phyloP scores from a whole-genome alignment of 306 rosid genomes.

The Quercus bicolor region DNA sequence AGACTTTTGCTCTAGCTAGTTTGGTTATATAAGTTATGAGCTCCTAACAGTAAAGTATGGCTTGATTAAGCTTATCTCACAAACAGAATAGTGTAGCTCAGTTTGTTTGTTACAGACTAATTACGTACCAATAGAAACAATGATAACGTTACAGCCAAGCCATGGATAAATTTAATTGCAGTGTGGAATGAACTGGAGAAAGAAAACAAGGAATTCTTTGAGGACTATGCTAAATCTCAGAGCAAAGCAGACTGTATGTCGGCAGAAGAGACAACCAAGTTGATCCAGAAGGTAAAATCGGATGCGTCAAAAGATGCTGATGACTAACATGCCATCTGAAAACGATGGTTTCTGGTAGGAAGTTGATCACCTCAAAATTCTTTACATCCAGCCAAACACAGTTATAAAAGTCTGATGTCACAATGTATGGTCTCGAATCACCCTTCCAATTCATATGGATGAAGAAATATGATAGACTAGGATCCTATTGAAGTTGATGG shows the following conservation, averaged over 20 bases:
- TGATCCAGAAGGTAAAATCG: constrained; percentile 69
- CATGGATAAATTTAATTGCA: constrained; percentile 25
- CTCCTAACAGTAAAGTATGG: no score
- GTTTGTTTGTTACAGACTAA: no score
- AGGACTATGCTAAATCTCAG: constrained; percentile 54
- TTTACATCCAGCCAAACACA: constrained; percentile 3
- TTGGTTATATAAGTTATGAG: no score
- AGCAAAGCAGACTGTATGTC: constrained; percentile 61
- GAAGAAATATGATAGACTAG: no score
- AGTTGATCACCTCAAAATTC: neutral
- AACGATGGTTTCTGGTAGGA: constrained; percentile 29
- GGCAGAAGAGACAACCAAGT: constrained; percentile 73
- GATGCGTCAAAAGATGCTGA: constrained; percentile 55
- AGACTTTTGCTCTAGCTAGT: no score
- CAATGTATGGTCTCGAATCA: no score
- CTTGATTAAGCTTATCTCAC: no score
- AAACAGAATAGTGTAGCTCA: no score
- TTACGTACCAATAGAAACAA: neutral
- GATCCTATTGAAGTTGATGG: no score
- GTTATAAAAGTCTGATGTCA: neutral
- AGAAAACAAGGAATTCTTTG: constrained; percentile 83
- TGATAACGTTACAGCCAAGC: neutral
- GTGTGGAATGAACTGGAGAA: constrained; percentile 95
- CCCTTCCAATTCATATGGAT: no score
- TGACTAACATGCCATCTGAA: constrained; percentile 21